Base-by-base conservation (phyloP, 805 yeast species). In the Pichia nanzhaoensis region DNA sequence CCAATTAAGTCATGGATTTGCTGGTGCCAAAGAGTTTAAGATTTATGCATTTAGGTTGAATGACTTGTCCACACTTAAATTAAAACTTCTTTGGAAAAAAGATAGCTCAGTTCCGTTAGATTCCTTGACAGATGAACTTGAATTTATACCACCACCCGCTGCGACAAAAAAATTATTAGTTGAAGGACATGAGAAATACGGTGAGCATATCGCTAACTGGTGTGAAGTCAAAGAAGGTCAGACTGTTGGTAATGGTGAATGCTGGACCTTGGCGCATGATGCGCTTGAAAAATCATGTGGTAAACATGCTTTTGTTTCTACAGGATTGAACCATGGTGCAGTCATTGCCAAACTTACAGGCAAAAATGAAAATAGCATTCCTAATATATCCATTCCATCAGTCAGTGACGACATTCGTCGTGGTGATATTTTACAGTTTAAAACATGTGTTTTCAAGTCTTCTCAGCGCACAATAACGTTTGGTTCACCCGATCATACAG, bases 261-360 rank as follows among this genome's bases (percentile, higher is more conserved):
- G 83, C 51, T 77, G 82, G 82, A 78, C 78, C 30, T 66, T 77
- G 46, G 82, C 81, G 0, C 71, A 67, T 42, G 75, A 74, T 40
- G 80, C 82, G 0, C 60, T 77, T 35, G 57, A 63, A 40, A 71
- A 73, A 47, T 77, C 78, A 0, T 76, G 82, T 55, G 82, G 82
- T 0, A 73, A 69, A 24, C 77, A 75, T 54, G 81, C 82, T 0
- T 75, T 77, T 58, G 71, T 75, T 2, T 71, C 77, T 14, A 61
- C 67, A 14, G 74, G 74, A 16, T 53, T 57, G 13, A 65, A 59
- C 19, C 82, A 77, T 52, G 82, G 82, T 34, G 68, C 63, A 3
- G 46, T 60, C 10, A 31, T 59, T n/a, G 45, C 48, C 22, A 55
- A 61, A 1, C 39, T 47, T 6, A 48, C 32, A 3, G 64, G 61